Percentiles rank a stretch among this genome's conserved stretches.
Conservation (phyloP, 768 basidiomycete genomes). For the Lentinula aciculospora region DNA sequence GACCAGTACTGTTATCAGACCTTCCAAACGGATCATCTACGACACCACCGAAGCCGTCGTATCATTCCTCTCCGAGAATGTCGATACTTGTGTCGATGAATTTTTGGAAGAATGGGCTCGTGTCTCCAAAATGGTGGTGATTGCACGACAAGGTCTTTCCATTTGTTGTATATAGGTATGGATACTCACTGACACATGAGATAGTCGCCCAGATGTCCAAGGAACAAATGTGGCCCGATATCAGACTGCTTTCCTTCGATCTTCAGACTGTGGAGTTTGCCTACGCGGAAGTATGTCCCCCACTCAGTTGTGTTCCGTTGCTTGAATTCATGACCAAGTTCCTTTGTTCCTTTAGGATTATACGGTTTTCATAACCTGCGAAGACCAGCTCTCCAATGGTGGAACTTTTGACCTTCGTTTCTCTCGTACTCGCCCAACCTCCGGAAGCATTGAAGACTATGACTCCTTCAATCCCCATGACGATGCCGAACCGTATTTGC, state of each 20-base stretch:
- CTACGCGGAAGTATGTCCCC: conserved; percentile 53
- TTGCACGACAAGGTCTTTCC: conserved; percentile 77
- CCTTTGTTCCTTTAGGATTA: conserved; percentile 45
- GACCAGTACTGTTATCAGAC: conserved; percentile 63
- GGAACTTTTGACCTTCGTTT: conserved; percentile 74
- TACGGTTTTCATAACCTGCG: conserved; percentile 72
- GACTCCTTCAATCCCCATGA: conserved; percentile 67
- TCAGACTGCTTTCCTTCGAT: conserved; percentile 85
- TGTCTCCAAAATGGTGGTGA: conserved; percentile 91
- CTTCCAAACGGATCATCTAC: conserved; percentile 84
- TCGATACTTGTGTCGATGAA: conserved; percentile 84
- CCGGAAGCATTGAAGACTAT: conserved; percentile 18
- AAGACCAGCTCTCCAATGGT: conserved; percentile 66
- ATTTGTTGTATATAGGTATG: not conserved
- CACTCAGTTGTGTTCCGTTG: not conserved
- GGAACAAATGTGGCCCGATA: conserved; percentile 63
- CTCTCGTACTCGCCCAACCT: conserved; percentile 34
- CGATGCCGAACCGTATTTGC: conserved; percentile 71
- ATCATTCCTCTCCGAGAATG: conserved; percentile 81
- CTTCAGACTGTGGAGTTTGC: conserved; percentile 89
- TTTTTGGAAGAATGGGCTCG: conserved; percentile 91
- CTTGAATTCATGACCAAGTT: not conserved
- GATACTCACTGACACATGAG: not conserved
- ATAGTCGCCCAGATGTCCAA: conserved; percentile 82
- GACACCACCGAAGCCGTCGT: conserved; percentile 86